Base-by-base conservation (phyloP, 768 basidiomycete genomes). In the Podaxis sp. region DNA sequence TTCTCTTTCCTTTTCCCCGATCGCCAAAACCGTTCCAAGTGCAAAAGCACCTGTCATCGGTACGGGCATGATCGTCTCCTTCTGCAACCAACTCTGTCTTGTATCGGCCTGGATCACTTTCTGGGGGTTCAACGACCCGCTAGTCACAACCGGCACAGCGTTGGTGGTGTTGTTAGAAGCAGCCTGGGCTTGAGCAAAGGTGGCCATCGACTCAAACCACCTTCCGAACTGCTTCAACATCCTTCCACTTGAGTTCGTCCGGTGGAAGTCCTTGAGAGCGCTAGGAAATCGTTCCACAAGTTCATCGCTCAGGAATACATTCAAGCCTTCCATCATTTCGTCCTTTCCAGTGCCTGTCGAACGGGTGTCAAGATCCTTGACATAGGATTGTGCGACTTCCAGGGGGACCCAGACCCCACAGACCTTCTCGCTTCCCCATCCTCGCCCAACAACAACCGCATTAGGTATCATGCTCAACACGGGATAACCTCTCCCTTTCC, bases 381-480 rank as follows among this genome's bases (percentile, higher is more conserved):
- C 81, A 63, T 84, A 81, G 1, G 76, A 72, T 58, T 82, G 85
- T 2, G 87, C 87, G 3, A 77, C 78, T 29, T 73, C 66, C 29
- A 91, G 79, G n/a, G 90, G 85, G 0, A 85, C 86, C 90, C 90
- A 92, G 0, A 82, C 83, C 2, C 90, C 90, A 36, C 76, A 76
- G 12, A 91, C 79, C 25, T 76, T 71, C 11, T 79, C 71, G 13
- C 83, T 84, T 7, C 86, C 83, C 60, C 82, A 82, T 5, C 86
- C 83, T 62, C 82, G 82, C 9, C 75, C 76, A 4, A 91, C 77
- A 3, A 78, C 72, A 7, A 80, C 79, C 17, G 85, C 83, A 57
- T 82, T 81, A 7, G 76, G 75, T 13, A 80, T 77, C 55, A 77
- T 64, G 68, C 73, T 68, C 64, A 77, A 71, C 43, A 73, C 66